Evolutionary conservation across 1,139 yeast species (phyloP).

Genomic region (Eremothecium sinecaudum): DNA sequence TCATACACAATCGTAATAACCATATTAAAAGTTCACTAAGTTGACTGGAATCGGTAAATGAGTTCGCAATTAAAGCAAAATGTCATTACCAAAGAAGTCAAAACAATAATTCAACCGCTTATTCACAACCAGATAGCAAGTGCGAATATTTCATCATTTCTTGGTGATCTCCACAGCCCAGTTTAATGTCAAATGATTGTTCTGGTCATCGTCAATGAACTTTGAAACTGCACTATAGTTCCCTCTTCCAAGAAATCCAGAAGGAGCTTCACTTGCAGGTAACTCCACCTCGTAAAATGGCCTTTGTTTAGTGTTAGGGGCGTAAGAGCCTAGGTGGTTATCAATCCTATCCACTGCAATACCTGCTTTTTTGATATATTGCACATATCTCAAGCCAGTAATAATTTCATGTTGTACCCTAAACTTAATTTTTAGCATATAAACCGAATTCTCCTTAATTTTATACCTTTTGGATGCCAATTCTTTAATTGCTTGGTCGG

Average conservation of each 20-base stretch:
- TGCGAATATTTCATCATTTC: too few relatives aligned
- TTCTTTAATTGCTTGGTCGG: slow-evolving; percentile 40
- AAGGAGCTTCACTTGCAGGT: slow-evolving; percentile 87
- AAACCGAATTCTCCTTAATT: slow-evolving; percentile 71
- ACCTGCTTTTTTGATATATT: slow-evolving; percentile 77
- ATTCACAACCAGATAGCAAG: too few relatives aligned
- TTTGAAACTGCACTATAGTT: slow-evolving; percentile 71
- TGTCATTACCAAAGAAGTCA: too few relatives aligned
- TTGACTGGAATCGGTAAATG: too few relatives aligned
- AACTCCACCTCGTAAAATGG: slow-evolving; percentile 72
- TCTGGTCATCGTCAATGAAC: slow-evolving; percentile 81
- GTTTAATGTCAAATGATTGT: slow-evolving; percentile 62
- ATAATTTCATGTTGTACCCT: slow-evolving; percentile 85
- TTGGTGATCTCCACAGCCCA: slow-evolving; percentile 75
- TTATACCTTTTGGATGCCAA: slow-evolving; percentile 37
- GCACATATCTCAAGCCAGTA: slow-evolving; percentile 82
- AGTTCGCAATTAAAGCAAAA: too few relatives aligned
- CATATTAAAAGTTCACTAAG: too few relatives aligned
- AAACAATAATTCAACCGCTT: too few relatives aligned
- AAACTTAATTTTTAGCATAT: slow-evolving; percentile 65
- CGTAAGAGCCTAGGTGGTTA: slow-evolving; percentile 83
- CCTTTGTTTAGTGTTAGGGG: slow-evolving; percentile 77
- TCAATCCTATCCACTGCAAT: slow-evolving; percentile 78
- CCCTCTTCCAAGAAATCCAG: slow-evolving; percentile 84
- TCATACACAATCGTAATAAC: too few relatives aligned